These are phyloP conservation scores for Hondaea fermentalgiana DNA, from an alignment of 108 stramenopile genomes.

Conservation along the genomic window DNA sequence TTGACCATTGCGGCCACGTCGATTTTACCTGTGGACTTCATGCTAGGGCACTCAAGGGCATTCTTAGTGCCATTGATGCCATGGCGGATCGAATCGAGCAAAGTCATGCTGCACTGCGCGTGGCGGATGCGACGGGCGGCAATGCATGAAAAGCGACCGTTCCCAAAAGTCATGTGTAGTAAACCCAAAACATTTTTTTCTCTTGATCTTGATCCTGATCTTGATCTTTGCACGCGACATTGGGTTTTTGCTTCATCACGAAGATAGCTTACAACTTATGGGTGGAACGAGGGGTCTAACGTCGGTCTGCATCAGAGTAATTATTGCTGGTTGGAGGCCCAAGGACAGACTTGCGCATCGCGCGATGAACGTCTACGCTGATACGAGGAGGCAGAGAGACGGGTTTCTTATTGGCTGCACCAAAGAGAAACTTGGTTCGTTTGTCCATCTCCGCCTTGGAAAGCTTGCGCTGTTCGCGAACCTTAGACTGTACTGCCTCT, in stretches of 20 bases:
- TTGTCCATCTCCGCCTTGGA: not conserved
- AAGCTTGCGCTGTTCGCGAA: not conserved
- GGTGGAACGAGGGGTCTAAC: too few relatives aligned
- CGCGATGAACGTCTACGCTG: not conserved
- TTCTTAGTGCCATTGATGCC: not conserved
- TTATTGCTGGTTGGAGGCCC: too few relatives aligned
- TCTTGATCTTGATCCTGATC: too few relatives aligned
- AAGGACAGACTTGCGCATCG: not conserved
- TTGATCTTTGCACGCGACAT: too few relatives aligned
- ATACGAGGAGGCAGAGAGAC: not conserved
- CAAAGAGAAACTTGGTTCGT: not conserved
- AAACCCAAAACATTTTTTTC: too few relatives aligned
- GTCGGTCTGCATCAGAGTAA: too few relatives aligned
- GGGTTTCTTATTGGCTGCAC: not conserved
- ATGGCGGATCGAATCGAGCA: not conserved
- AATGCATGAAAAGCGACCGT: too few relatives aligned
- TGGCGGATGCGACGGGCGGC: too few relatives aligned
- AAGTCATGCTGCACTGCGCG: too few relatives aligned
- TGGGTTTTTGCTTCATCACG: too few relatives aligned
- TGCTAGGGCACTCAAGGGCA: not conserved
- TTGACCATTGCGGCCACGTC: slow-evolving; percentile 2
- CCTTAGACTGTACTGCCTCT: not conserved
- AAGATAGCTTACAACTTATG: too few relatives aligned
- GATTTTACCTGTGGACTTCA: slow-evolving; percentile 21
- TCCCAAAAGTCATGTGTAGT: too few relatives aligned